Base-by-base conservation (phyloP, 2,329 filamentous ascomycete species). In the Phialophora macrospora region DNA sequence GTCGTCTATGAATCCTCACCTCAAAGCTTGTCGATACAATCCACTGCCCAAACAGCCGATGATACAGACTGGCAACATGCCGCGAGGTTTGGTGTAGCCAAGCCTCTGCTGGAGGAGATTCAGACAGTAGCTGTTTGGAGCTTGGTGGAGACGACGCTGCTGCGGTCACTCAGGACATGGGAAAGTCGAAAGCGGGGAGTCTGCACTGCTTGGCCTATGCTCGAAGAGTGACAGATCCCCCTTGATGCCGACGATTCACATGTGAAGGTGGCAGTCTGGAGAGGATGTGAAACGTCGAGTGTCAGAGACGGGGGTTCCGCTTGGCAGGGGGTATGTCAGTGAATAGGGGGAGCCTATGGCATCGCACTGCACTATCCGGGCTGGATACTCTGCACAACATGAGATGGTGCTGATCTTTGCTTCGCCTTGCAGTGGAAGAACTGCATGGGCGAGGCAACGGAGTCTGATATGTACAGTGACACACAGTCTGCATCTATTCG, bases 281-380 rank as follows among this genome's bases (percentile, higher is more conserved):
- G 55, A 9, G 11, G 20, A 38, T 1, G 11, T 57, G 55, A 57
- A 57, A 57, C 55, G 34, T 38, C 34, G 17, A 57, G 55, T 44
- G 32, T 57, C 30, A 41, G 22, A 57, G 34, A n/a, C 8, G 9
- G 20, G 20, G 38, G 38, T 17, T 12, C 12, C 7, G 22, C 55
- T 57, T 57, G 55, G 38, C 55, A 57, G 32, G 55, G 55, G 55
- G 12, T 55, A 34, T 55, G 6, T 38, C 28, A 11, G 8, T 44
- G 28, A n/a, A 30, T 55, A 20, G 26, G 52, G 52, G 48, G 24
- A 14, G 20, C 6, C 38, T n/a, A 44, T 44, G 38, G 38, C 38
- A 20, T 44, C 14, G 4, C 38, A 44, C 38, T 20, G 38, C 38
- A n/a, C 38, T 7, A 44, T n/a, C 38, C 5, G 38, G 38, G 17